Base-by-base conservation (phyloP, 306 rosid species). In the Chamaecrista fasciculata region DNA sequence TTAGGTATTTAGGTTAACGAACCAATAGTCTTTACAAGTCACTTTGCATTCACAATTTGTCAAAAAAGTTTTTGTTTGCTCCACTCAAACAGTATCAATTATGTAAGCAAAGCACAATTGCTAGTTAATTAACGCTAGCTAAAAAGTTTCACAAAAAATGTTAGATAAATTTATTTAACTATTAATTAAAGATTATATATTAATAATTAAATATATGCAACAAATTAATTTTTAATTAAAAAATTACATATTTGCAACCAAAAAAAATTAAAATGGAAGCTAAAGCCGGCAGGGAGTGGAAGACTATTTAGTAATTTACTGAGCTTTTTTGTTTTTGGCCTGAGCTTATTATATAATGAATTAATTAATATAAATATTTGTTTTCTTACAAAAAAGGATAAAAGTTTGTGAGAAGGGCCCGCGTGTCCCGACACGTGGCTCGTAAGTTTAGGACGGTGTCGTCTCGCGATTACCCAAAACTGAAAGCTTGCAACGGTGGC, bases 351-450 rank as follows among this genome's bases (percentile, higher is more conserved):
- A 11, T 25, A 10, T 25, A 11, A 55, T 26, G 7, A 3, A 23
- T 55, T 20, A 24, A 25, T 53, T 29, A 33, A 33, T 14, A 5
- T 1, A 0, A 1, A n/a, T n/a, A 47, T 5, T n/a, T 4, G n/a
- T n/a, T n/a, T 47, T 3, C 18, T 3, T 47, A 11, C 34, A 0
- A 24, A 11, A 25, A 53, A 51, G 10, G 37, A 61, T 18, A 36
- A 62, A 63, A 14, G 6, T 14, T 57, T 57, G 23, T 73, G 62
- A 24, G 23, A 72, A 39, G 46, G 11, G 3, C 48, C 70, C 60
- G 70, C 82, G 76, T 77, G 57, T 20, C 28, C 66, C 62, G 73
- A 83, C 87, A 83, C 84, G 84, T 69, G 82, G 80, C 84, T 65
- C 84, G 43, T 4, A 16, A 37, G 52, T 55, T 69, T 9, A 80